Evolutionary conservation across 768 basidiomycete genomes (phyloP).

Genomic region (Mrakia gelida): DNA sequence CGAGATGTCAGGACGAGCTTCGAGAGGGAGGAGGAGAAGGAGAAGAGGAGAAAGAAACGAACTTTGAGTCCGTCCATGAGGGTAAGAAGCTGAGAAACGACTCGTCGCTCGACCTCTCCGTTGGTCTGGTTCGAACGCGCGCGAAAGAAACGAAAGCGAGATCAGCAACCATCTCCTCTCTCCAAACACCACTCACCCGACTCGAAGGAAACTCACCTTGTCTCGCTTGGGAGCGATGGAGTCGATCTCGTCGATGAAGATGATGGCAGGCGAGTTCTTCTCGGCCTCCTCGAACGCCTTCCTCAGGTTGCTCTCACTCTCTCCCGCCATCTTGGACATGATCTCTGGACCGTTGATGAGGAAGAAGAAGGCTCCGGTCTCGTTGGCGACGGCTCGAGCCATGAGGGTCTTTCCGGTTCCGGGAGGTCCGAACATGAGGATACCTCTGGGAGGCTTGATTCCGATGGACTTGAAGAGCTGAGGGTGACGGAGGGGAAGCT

Average conservation of each 20-base stretch:
- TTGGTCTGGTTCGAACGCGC: constrained; percentile 62
- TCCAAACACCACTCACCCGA: too few relatives aligned
- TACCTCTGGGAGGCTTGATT: constrained; percentile 99
- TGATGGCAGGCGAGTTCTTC: constrained; percentile 99
- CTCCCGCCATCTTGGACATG: constrained; percentile 99
- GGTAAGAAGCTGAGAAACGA: constrained; percentile 95
- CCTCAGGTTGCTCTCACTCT: constrained; percentile 91
- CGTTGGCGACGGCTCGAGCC: constrained; percentile 98
- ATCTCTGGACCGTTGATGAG: constrained; percentile 99
- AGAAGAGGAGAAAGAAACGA: background rate
- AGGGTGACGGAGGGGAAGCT: constrained; percentile 94
- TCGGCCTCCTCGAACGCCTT: constrained; percentile 99
- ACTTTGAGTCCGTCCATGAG: constrained; percentile 95
- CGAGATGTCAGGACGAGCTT: background rate
- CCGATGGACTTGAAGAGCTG: constrained; percentile 99
- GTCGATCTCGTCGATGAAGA: constrained; percentile 99
- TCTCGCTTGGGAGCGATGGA: constrained; percentile 99
- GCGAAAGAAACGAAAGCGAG: background rate
- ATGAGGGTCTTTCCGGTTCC: constrained; percentile 99
- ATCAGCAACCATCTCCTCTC: background rate
- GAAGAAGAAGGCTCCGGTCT: constrained; percentile 99
- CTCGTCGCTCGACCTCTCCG: constrained; percentile 98
- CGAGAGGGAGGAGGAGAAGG: too few relatives aligned
- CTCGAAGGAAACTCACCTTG: constrained; percentile 57
- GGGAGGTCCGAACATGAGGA: constrained; percentile 96